Conservation (phyloP, 2,329 filamentous ascomycete genomes). For the Sclerotinia spermophila region DNA sequence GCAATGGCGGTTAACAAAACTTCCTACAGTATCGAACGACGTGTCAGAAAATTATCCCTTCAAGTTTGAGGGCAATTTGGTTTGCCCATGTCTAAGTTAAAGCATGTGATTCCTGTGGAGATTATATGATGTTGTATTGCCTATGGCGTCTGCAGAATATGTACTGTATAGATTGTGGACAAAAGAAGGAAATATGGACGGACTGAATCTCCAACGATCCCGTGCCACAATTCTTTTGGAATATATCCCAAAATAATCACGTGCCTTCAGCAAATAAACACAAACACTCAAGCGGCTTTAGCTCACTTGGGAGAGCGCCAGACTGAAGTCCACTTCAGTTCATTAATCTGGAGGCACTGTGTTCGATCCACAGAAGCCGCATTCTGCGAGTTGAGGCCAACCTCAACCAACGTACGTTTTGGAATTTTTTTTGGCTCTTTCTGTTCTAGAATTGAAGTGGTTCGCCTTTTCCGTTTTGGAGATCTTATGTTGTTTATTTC, state of each 20-base stretch:
- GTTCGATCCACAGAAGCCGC: conserved; percentile 17
- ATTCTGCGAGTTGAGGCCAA: conserved; percentile 14
- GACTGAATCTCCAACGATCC: too few species aligned
- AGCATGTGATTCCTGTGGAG: too few species aligned
- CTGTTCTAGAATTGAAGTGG: not conserved
- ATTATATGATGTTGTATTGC: too few species aligned
- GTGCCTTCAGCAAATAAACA: not conserved
- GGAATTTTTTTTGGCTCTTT: not conserved
- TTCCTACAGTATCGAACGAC: too few species aligned
- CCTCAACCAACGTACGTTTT: not conserved
- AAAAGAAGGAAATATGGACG: too few species aligned
- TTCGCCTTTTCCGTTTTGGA: not conserved
- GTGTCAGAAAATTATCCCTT: too few species aligned
- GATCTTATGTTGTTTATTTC: not conserved
- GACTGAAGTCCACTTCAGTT: conserved; percentile 14
- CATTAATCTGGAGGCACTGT: conserved; percentile 12
- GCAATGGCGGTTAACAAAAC: too few species aligned
- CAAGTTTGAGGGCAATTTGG: too few species aligned
- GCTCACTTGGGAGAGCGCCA: conserved; percentile 18
- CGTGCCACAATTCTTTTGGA: too few species aligned
- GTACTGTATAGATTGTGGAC: too few species aligned
- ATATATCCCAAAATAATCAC: not conserved
- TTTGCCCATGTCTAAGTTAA: too few species aligned
- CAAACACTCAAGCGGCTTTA: conserved; percentile 14
- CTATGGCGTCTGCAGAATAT: too few species aligned